Evolutionary conservation across 495 filamentous ascomycete species (phyloP).

Genomic region (Amniculicola lignicola): DNA sequence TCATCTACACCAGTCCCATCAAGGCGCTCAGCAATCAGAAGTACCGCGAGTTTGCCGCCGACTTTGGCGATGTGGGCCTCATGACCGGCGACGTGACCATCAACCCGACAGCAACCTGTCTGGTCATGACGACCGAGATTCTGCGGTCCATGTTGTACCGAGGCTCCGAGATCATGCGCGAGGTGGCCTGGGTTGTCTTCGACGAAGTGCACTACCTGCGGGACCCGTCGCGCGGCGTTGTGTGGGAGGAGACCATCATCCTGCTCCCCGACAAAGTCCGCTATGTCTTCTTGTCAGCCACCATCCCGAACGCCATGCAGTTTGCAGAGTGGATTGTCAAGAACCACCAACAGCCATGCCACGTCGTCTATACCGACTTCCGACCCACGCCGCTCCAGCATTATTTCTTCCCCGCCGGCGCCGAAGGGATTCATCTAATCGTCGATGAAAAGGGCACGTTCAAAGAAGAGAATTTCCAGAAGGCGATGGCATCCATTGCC

Average conservation of each 20-base stretch:
- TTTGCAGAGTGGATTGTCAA: slow-evolving; percentile 99
- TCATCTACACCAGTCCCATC: slow-evolving; percentile 99
- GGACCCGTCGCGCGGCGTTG: slow-evolving; percentile 84
- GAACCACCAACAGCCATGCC: slow-evolving; percentile 92
- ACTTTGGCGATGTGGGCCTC: slow-evolving; percentile 94
- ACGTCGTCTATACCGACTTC: slow-evolving; percentile 98
- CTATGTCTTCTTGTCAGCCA: slow-evolving; percentile 96
- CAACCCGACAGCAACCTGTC: slow-evolving; percentile 94
- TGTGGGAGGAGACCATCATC: slow-evolving; percentile 99
- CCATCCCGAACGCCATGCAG: slow-evolving; percentile 99
- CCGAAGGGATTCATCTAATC: slow-evolving; percentile 88
- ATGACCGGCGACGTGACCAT: slow-evolving; percentile 99
- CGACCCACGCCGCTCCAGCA: slow-evolving; percentile 93
- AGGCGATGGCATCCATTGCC: slow-evolving; percentile 86
- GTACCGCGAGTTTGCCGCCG: slow-evolving; percentile 89
- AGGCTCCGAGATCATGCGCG: slow-evolving; percentile 98
- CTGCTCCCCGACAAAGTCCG: slow-evolving; percentile 94
- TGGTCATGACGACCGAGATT: slow-evolving; percentile 99
- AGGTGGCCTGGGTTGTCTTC: slow-evolving; percentile 96
- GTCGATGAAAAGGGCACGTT: slow-evolving; percentile 96
- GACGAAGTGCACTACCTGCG: slow-evolving; percentile 99
- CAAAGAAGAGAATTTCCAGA: slow-evolving; percentile 94
- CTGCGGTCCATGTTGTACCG: slow-evolving; percentile 96
- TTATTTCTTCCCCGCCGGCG: slow-evolving; percentile 93
- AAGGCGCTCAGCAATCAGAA: slow-evolving; percentile 99